Evolutionary conservation across 2,329 filamentous ascomycete species (phyloP).

Genomic region (Xylariaceae sp.): DNA sequence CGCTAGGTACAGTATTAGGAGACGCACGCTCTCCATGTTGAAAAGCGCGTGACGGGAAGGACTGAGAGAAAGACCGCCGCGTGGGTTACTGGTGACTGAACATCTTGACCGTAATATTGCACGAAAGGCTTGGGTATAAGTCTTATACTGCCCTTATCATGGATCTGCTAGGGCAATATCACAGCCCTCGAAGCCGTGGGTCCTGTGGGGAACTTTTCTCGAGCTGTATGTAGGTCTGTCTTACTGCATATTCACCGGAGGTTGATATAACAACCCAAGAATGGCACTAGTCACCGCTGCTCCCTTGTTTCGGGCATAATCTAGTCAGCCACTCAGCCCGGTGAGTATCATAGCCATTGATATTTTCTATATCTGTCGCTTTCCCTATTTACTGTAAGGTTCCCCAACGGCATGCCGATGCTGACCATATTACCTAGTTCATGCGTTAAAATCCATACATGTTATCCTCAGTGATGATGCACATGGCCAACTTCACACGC

Average conservation of each 20-base stretch:
- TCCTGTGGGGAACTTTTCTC: slow-evolving; percentile 9
- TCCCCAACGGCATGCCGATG: slow-evolving; percentile 29
- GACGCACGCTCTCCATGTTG: slow-evolving; percentile 48
- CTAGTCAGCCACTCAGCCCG: background rate
- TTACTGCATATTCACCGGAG: background rate
- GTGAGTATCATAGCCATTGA: too few species aligned
- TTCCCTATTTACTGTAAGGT: background rate
- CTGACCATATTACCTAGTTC: slow-evolving; percentile 18
- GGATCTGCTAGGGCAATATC: background rate
- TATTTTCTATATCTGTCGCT: slow-evolving; percentile 4
- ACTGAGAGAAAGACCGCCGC: background rate
- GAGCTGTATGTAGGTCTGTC: slow-evolving; percentile 5
- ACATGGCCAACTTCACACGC: background rate
- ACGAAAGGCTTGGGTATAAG: background rate
- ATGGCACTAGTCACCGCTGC: background rate
- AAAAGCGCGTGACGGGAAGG: background rate
- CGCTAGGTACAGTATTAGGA: slow-evolving; percentile 53
- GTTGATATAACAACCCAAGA: slow-evolving; percentile 4
- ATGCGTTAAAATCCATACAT: background rate
- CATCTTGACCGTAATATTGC: background rate
- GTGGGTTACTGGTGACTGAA: background rate
- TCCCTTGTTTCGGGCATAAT: slow-evolving; percentile 2
- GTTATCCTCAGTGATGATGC: background rate
- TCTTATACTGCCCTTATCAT: slow-evolving; percentile 19
- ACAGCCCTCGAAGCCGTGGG: background rate